Percentiles rank a stretch among this genome's conserved stretches.
Conservation (phyloP, 2,329 filamentous ascomycete species). For the Pyrenochaeta sp. region DNA sequence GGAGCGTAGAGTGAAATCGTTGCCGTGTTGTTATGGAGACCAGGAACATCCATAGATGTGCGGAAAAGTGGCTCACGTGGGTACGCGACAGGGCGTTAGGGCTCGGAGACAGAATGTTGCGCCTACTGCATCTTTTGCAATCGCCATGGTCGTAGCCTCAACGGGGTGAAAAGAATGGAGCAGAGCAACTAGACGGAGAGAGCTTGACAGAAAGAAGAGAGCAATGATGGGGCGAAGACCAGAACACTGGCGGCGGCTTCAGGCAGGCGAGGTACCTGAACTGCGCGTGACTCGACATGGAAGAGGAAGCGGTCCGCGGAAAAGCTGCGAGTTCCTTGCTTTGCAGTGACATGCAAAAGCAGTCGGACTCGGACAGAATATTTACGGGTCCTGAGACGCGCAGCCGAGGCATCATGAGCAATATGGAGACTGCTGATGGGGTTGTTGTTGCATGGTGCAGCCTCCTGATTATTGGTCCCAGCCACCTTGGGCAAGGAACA, state of each 20-base stretch:
- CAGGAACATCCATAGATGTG: not conserved
- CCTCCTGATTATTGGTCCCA: constrained; percentile 40
- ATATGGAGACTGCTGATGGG: constrained; percentile 1
- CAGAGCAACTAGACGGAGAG: not conserved
- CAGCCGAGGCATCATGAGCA: not conserved
- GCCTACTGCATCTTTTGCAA: not conserved
- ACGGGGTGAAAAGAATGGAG: not conserved
- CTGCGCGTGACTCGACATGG: not conserved
- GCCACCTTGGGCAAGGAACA: constrained; percentile 29
- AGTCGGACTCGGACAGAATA: not conserved
- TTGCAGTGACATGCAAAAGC: not conserved
- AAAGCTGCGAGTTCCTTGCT: not conserved
- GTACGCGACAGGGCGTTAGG: constrained; percentile 12
- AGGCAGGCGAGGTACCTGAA: not conserved
- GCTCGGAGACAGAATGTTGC: constrained; percentile 3
- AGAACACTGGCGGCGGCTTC: not conserved
- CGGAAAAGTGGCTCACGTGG: constrained; percentile 10
- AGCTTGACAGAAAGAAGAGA: not conserved
- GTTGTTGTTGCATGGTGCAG: constrained; percentile 26
- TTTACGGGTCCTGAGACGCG: not conserved
- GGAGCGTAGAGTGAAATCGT: not conserved
- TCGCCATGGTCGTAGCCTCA: not conserved
- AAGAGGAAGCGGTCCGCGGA: not conserved
- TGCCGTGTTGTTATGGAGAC: not conserved
- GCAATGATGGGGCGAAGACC: not conserved